These are phyloP conservation scores for Closterium sp. DNA, from an alignment of 139 green algal species.

Conservation along the genomic window DNA sequence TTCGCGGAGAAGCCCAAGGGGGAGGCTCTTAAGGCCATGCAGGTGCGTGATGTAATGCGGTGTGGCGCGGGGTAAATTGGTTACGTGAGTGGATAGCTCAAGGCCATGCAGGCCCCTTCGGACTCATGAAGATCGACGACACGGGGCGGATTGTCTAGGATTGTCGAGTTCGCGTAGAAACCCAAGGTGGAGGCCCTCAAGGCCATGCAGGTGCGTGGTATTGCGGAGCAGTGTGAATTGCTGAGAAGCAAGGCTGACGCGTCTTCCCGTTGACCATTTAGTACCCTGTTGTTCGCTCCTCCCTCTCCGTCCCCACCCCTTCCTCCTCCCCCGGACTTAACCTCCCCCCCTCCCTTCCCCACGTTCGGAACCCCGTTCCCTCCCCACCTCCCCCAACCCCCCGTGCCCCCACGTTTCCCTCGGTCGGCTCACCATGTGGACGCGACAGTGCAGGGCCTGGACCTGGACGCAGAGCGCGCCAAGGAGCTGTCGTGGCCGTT, in stretches of 20 bases:
- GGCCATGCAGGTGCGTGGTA: slow-evolving; percentile 68
- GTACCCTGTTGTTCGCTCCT: no score
- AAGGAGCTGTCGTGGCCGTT: slow-evolving; percentile 52
- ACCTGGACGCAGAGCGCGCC: slow-evolving; percentile 32
- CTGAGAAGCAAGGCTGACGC: neutral
- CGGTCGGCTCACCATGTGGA: slow-evolving; percentile 67
- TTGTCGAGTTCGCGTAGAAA: slow-evolving; percentile 96
- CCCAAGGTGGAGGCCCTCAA: slow-evolving; percentile 86
- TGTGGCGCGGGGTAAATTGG: no score
- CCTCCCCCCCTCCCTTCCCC: neutral
- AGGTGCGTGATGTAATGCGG: slow-evolving; percentile 14
- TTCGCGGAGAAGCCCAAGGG: slow-evolving; percentile 98
- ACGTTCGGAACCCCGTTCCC: neutral
- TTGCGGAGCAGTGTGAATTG: neutral
- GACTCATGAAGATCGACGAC: slow-evolving; percentile 99
- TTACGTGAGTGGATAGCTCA: neutral
- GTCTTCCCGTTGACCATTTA: no score
- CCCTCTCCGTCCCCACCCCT: no score
- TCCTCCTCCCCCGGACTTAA: neutral
- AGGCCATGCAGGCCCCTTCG: slow-evolving; percentile 86
- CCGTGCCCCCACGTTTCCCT: no score
- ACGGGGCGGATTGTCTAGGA: slow-evolving; percentile 69
- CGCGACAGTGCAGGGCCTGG: slow-evolving; percentile 88
- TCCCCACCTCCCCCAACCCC: neutral
- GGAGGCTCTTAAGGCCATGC: slow-evolving; percentile 86